Base-by-base conservation (phyloP, 164 flowering plant species). In the Taxillus chinensis region DNA sequence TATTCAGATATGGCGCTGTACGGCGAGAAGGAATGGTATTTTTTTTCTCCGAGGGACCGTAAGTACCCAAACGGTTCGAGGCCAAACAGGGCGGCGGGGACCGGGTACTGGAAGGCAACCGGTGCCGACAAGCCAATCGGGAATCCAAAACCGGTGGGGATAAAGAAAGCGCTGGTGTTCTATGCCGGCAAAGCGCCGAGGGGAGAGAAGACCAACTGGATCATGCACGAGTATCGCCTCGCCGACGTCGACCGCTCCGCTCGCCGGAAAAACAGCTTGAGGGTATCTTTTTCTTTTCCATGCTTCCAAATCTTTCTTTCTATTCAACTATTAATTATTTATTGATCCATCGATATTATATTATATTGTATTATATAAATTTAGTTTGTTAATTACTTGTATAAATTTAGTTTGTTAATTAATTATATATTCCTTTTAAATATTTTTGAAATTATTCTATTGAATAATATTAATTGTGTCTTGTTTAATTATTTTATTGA, bases 61-160 rank as follows among this genome's bases (percentile, higher is more conserved):
- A 83, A 83, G 68, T 83, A 83, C 57, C 88, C 88, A 40, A 83
- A 83, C 73, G 88, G 88, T 1, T 81, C 88, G 57, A 74, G 88
- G 64, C 88, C 88, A 64, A 83, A 83, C 63, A 77, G 88, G 62
- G 79, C 88, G 7, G 88, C 88, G 2, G 88, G 88, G 7, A 61
- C 68, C n/a, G 88, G 88, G 15, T 83, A 81, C 60, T 83, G 88
- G 88, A 83, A 83, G 74, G 88, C 88, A 3, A 83, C 88, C 55
- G 88, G 88, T 27, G 88, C 85, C 2, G 88, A 83, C 65, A 83
- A 83, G 72, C 85, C 85, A 7, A 81, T 83, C n/a, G 85, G 88
- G 41, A 63, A 60, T 3, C 84, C 85, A 51, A 83, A 76, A 41
- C 65, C 87, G 53, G 69, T 78, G 0, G 87, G 85, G 51, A 81